These are phyloP conservation scores for Hirsutella minnesotensis DNA, from an alignment of 2,329 filamentous ascomycete genomes.

Conservation along the genomic window DNA sequence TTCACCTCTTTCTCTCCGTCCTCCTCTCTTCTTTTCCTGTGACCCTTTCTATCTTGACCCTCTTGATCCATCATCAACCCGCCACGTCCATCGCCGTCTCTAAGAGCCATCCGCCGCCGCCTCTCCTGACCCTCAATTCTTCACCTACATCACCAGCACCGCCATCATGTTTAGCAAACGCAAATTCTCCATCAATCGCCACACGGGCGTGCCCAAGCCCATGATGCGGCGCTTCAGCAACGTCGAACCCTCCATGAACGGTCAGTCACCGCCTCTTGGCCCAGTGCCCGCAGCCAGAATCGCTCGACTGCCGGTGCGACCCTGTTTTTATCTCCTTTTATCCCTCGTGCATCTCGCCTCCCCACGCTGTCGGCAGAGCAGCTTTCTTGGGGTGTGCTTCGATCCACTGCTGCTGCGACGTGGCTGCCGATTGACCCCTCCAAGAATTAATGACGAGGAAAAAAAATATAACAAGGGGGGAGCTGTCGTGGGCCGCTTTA, in stretches of 20 bases:
- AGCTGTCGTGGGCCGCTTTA: not conserved
- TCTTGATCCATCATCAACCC: too few relatives aligned
- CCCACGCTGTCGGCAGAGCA: slow-evolving; percentile 1
- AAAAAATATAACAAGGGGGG: not conserved
- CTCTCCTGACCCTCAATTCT: too few relatives aligned
- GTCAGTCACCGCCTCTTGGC: slow-evolving; percentile 24
- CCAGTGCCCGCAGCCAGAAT: too few relatives aligned
- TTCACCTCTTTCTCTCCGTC: too few relatives aligned
- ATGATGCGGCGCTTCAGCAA: slow-evolving; percentile 44
- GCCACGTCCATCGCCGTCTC: too few relatives aligned
- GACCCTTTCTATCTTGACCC: too few relatives aligned
- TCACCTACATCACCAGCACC: too few relatives aligned
- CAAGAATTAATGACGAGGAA: not conserved
- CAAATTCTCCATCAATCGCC: slow-evolving; percentile 57
- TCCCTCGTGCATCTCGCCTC: too few relatives aligned
- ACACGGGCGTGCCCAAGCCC: slow-evolving; percentile 48
- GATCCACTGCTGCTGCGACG: slow-evolving; percentile 1
- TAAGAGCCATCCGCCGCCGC: too few relatives aligned
- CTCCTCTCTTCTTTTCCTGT: not conserved
- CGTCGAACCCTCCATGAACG: slow-evolving; percentile 42
- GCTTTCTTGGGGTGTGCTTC: too few relatives aligned
- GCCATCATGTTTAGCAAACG: slow-evolving; percentile 40
- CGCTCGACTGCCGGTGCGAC: too few relatives aligned
- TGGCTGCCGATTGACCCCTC: not conserved
- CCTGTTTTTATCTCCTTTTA: too few relatives aligned